Evolutionary conservation across 148 eudicot species (phyloP), one percentile per base, ranked within the genome.

Genomic region (Rhododendron kiyosumense): DNA sequence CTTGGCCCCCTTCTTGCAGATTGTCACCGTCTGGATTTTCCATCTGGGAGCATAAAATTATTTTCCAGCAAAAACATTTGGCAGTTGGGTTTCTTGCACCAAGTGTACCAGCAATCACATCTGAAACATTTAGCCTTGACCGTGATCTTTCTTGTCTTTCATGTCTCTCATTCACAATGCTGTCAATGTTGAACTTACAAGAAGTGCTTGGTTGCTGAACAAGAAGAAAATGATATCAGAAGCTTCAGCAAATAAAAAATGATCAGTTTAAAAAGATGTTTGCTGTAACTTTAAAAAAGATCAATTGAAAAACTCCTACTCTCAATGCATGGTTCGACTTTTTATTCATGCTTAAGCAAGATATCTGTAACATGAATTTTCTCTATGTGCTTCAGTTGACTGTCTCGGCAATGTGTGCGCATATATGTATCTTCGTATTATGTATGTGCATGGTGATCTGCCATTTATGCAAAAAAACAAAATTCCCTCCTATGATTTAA

Each of bases 1-100:
- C 84, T 63, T 88, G 87, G 69, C 81, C 82, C 49, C 71, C 84
- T 65, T 85, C 85, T 52, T 74, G 85, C 51, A 78, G 14, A 8
- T 80, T 84, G 85, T 84, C 79, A 38, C 69, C 18, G 1, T 52
- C 83, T 22, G 51, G 84, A 32, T 79, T 77, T 73, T 90, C 88
- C 49, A 65, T 81, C 85, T 86, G 86, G 85, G 93, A 90, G 87
- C 88, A 93, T 41, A 92, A 77, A 49, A 92, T 76, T 24, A 94
- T 78, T 90, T 97, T 97, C 99, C 99, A 97, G 90, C 99, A 94
- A 86, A 93, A 86, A 90, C 98, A 94, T 83, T 89, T 92, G 4
- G 95, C 87, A 83, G 85, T 87, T 22, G 90, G 86, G 84, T 92
- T 91, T 85, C 86, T 93, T 88, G 83, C 90, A 89, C 85, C 79